A percentile compares a stretch with the other conserved stretches of the same genome.
phyloP scores from a whole-genome alignment of 2,329 filamentous ascomycete species.

The Hymenoscyphus albidus region DNA sequence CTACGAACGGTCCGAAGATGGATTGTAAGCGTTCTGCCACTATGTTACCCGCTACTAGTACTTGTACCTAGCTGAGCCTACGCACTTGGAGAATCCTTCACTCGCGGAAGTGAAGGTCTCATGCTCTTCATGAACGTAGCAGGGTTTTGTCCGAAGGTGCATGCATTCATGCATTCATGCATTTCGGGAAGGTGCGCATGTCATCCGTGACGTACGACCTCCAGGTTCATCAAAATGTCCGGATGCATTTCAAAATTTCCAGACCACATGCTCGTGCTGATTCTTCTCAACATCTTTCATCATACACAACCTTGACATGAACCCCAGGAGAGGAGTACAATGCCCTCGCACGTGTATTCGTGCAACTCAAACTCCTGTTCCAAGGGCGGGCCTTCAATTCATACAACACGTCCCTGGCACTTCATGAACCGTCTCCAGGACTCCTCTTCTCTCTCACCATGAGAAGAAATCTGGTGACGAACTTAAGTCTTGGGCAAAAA shows the following conservation, averaged over 20 bases:
- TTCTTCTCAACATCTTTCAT: no score
- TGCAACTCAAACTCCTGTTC: no score
- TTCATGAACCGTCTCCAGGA: no score
- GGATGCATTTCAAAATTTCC: background rate
- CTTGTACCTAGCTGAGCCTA: no score
- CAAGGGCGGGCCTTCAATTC: no score
- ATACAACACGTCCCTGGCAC: no score
- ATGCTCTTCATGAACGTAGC: background rate
- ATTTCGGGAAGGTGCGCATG: background rate
- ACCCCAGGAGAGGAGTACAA: background rate
- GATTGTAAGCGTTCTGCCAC: background rate
- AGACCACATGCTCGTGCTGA: background rate
- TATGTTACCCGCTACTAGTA: background rate
- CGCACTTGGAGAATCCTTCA: background rate
- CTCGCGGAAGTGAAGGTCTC: background rate
- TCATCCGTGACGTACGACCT: background rate
- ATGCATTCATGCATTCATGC: background rate
- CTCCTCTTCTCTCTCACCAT: no score
- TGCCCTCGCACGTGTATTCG: no score
- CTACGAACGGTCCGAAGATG: background rate
- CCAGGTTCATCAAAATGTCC: background rate
- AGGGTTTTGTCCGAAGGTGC: background rate
- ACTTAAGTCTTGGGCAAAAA: no score
- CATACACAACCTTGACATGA: background rate
- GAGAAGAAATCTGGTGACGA: no score